Base-by-base conservation (phyloP, 129 eudicot genomes). In the Flaveria bidentis region DNA sequence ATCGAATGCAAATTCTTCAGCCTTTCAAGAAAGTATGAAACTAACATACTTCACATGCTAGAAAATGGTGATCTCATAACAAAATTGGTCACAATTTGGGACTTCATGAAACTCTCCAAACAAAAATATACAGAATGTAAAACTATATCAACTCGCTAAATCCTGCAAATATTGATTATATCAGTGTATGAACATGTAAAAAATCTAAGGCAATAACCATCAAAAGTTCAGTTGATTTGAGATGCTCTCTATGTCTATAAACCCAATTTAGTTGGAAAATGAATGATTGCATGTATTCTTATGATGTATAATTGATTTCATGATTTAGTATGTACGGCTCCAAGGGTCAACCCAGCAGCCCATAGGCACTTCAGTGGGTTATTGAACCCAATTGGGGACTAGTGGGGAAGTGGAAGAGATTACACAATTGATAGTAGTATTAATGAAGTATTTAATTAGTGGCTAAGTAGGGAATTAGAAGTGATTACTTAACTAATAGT, bases 241-340 rank as follows among this genome's bases (percentile, higher is more conserved):
- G 39, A 46, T 13, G 23, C 55, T 68, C 18, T 20, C 17, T 5
- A 1, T 25, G 17, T 23, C 42, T 10, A 5, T 1, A 61, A 26
- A 12, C 42, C 67, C 42, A 28, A 11, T 14, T 41, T 61, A 61
- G 67, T 61, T 61, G 42, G 12, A 61, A 61, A 11, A 36, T 61
- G 3, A 17, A 3, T 36, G 41, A 36, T 5, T 36, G 41, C 8
- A 41, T 28, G 15, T 26, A 47, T 25, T 25, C 22, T 25, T 14
- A 63, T 51, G 16, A 76, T 52, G 41, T 25, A 67, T 36, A 68
- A 68, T 39, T 15, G 53, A 76, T 76, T 51, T 52, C 53, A 66
- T 53, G 55, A 67, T 67, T 4, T 53, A 39, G 55, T 20, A 20
- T 20, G 22, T 20, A 20, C 22, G 0, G 0, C 22, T 20, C 22